These are phyloP conservation scores for Furcasterigmium furcatum DNA, from an alignment of 2,329 filamentous ascomycete species.

Conservation along the genomic window DNA sequence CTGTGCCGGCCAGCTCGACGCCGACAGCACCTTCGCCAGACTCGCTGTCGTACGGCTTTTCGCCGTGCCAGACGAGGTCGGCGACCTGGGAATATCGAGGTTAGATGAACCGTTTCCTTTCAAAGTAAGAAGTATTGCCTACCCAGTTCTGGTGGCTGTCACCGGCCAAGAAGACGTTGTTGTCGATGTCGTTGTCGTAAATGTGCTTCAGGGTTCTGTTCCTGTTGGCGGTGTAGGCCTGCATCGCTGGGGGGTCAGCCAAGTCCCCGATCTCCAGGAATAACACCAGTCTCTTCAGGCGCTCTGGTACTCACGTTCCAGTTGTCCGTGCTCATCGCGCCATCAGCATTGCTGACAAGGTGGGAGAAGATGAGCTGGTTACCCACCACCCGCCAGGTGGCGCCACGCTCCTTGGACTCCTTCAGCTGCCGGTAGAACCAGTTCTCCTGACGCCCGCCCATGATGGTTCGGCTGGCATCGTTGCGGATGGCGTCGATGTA, in stretches of 20 bases:
- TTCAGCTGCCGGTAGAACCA: constrained; percentile 67
- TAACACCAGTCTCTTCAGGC: no score
- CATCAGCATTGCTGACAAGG: constrained; percentile 30
- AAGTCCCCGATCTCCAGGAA: constrained; percentile 24
- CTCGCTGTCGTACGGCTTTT: constrained; percentile 45
- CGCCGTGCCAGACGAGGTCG: constrained; percentile 56
- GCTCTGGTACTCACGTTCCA: constrained; percentile 30
- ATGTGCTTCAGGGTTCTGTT: constrained; percentile 68
- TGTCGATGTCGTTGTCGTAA: constrained; percentile 64
- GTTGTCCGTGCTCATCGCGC: constrained; percentile 26
- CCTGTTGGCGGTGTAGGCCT: constrained; percentile 65
- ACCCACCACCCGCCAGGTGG: constrained; percentile 68
- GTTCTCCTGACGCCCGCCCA: constrained; percentile 70
- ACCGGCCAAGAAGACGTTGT: constrained; percentile 71
- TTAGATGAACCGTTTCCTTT: no score
- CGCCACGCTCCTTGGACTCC: constrained; percentile 58
- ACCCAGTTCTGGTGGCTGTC: constrained; percentile 70
- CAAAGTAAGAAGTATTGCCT: no score
- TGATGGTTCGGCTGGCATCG: constrained; percentile 64
- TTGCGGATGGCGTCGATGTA: constrained; percentile 61
- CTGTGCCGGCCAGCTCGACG: constrained; percentile 64
- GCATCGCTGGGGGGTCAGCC: constrained; percentile 49
- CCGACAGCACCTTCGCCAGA: constrained; percentile 56
- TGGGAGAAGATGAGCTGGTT: constrained; percentile 68
- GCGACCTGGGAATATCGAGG: constrained; percentile 61